Evolutionary conservation across 208 protist species (phyloP).

Genomic region (Spongospora subterranea): DNA sequence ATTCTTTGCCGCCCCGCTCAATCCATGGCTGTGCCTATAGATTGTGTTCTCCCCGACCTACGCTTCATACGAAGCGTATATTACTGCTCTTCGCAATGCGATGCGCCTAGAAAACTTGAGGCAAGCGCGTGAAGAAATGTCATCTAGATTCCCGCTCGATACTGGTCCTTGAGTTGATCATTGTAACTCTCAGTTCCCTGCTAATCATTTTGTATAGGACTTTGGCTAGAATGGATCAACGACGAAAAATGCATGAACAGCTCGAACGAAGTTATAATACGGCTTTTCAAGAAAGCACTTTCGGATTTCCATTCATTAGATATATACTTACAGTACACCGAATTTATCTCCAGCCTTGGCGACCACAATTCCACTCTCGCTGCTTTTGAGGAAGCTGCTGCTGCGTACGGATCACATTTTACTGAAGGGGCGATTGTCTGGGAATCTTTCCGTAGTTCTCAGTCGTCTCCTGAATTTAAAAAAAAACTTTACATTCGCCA

Average conservation of each 20-base stretch:
- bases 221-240: conserved; percentile 42
- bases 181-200: not conserved
- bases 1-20: not conserved
- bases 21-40: not conserved
- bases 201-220: not conserved
- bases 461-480: not conserved
- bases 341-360: not conserved
- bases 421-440: not conserved
- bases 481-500: conserved; percentile 32
- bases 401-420: conserved; percentile 25
- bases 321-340: not conserved
- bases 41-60: not conserved
- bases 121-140: not conserved
- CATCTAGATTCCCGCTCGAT: not conserved
- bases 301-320: conserved; percentile 7
- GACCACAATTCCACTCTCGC: not conserved
- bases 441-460: not conserved
- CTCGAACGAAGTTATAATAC: not conserved
- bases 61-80: not conserved
- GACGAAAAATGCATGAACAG: not conserved
- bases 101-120: not conserved
- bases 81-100: not conserved
- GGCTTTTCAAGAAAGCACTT: not conserved
- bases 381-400: not conserved
- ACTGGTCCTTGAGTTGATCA: not conserved